Evolutionary conservation across 441 rosid genomes (phyloP).

Genomic region (Theobroma grandiflorum): DNA sequence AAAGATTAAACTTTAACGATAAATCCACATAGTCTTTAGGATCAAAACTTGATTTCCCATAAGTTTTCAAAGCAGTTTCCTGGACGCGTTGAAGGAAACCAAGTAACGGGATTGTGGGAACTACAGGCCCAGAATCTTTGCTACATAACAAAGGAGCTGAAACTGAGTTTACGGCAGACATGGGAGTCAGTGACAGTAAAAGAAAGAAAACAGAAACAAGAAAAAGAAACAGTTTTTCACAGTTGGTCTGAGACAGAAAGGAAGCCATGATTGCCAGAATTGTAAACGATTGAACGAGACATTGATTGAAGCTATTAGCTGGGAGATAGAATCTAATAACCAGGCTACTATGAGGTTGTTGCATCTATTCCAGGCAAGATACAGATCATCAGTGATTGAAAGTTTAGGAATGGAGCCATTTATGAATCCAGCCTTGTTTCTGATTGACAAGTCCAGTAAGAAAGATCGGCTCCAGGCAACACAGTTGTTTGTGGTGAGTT

Average conservation of each 20-base stretch:
- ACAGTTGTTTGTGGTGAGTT: too few relatives aligned
- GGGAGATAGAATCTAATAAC: too few relatives aligned
- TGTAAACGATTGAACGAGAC: not conserved
- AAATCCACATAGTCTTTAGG: slow-evolving; percentile 77
- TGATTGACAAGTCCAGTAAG: too few relatives aligned
- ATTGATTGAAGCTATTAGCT: too few relatives aligned
- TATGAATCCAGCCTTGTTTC: too few relatives aligned
- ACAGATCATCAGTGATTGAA: too few relatives aligned
- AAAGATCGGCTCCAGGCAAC: too few relatives aligned
- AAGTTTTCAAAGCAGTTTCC: slow-evolving; percentile 55
- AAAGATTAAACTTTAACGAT: slow-evolving; percentile 57
- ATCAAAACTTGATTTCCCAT: slow-evolving; percentile 52
- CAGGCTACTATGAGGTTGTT: too few relatives aligned
- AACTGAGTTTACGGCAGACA: slow-evolving; percentile 18
- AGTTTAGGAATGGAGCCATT: too few relatives aligned
- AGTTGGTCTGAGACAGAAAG: not conserved
- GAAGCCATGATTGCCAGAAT: not conserved
- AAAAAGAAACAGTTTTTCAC: not conserved
- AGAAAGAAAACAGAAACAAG: not conserved
- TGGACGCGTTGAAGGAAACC: slow-evolving; percentile 71
- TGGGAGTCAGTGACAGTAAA: not conserved
- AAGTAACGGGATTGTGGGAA: slow-evolving; percentile 48
- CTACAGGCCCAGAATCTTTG: slow-evolving; percentile 42
- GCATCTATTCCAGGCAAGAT: too few relatives aligned
- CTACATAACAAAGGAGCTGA: slow-evolving; percentile 12